phyloP scores from a whole-genome alignment of 2,329 filamentous ascomycete genomes.

The Talaromyces sp. region DNA sequence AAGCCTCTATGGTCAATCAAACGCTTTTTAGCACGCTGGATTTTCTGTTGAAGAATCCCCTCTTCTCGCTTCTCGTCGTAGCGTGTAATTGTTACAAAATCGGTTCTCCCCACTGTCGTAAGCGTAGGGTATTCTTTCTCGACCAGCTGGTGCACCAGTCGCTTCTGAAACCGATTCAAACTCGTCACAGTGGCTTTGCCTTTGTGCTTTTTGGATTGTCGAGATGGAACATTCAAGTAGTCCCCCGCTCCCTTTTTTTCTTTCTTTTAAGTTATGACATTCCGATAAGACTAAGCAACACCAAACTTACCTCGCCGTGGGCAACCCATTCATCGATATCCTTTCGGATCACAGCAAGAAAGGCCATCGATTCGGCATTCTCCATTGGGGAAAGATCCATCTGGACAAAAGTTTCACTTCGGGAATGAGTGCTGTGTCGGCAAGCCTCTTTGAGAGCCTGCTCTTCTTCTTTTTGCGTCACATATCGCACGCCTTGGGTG shows the following conservation, averaged over 20 bases:
- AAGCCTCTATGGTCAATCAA: slow-evolving; percentile 36
- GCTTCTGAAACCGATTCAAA: slow-evolving; percentile 56
- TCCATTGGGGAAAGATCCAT: slow-evolving; percentile 50
- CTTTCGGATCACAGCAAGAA: slow-evolving; percentile 42
- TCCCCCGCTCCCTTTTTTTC: slow-evolving; percentile 18
- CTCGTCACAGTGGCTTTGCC: slow-evolving; percentile 17
- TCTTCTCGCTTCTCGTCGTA: slow-evolving; percentile 32
- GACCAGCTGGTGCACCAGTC: slow-evolving; percentile 61
- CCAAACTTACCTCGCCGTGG: slow-evolving; percentile 14
- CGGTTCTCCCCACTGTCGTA: slow-evolving; percentile 29
- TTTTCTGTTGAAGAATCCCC: slow-evolving; percentile 21
- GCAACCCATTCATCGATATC: slow-evolving; percentile 44
- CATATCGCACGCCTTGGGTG: slow-evolving; percentile 53
- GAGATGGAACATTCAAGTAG: slow-evolving; percentile 43
- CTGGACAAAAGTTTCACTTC: slow-evolving; percentile 20
- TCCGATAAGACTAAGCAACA: background rate
- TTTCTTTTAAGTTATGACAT: background rate
- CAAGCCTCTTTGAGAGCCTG: slow-evolving; percentile 40
- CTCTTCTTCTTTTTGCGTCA: slow-evolving; percentile 50
- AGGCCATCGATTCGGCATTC: slow-evolving; percentile 42
- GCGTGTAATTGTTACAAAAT: slow-evolving; percentile 37
- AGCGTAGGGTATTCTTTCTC: slow-evolving; percentile 50
- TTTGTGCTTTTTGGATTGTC: slow-evolving; percentile 13
- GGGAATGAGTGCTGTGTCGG: slow-evolving; percentile 29
- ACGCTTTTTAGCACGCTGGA: slow-evolving; percentile 19